A percentile compares a stretch with the other conserved stretches of the same genome.
Evolutionary conservation across 768 basidiomycete species (phyloP).

Genomic region (Fomitopsis pulvina): DNA sequence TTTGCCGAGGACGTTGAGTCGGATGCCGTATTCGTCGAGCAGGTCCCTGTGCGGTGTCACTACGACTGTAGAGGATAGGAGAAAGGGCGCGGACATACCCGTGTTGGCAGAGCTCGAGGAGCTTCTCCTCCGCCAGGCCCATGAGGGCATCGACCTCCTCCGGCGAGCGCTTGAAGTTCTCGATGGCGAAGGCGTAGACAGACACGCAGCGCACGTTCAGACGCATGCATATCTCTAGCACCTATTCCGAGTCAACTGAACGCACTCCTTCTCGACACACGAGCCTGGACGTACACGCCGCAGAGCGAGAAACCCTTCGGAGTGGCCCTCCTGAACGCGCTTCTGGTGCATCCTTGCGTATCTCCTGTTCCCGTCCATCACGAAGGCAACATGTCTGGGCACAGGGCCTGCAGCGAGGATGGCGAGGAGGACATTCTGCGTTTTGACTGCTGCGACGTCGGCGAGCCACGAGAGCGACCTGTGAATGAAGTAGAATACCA

Average conservation of each 20-base stretch:
- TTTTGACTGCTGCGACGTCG: conserved; percentile 13
- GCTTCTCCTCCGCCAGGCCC: conserved; percentile 70
- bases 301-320: conserved; percentile 76
- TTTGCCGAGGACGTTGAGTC: conserved; percentile 77
- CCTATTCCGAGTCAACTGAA: conserved; percentile 33
- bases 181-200: conserved; percentile 97
- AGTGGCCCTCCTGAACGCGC: conserved; percentile 72
- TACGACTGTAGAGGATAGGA: not conserved
- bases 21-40: conserved; percentile 75
- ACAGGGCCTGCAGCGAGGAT: conserved; percentile 79
- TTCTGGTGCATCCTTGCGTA: conserved; percentile 70
- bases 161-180: conserved; percentile 86
- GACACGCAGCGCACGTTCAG: conserved; percentile 81
- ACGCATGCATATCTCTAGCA: conserved; percentile 77
- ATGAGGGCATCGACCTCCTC: conserved; percentile 88
- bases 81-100: conserved; percentile 48
- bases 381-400: conserved; percentile 86
- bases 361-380: conserved; percentile 96
- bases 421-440: conserved; percentile 46
- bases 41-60: conserved; percentile 47
- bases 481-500: conserved; percentile 21
- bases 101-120: conserved; percentile 70
- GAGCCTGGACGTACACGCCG: conserved; percentile 50
- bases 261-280: not conserved
- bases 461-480: conserved; percentile 18